These are phyloP conservation scores for Fusarium transvaalense DNA, from an alignment of 2,329 filamentous ascomycete genomes.

Conservation along the genomic window DNA sequence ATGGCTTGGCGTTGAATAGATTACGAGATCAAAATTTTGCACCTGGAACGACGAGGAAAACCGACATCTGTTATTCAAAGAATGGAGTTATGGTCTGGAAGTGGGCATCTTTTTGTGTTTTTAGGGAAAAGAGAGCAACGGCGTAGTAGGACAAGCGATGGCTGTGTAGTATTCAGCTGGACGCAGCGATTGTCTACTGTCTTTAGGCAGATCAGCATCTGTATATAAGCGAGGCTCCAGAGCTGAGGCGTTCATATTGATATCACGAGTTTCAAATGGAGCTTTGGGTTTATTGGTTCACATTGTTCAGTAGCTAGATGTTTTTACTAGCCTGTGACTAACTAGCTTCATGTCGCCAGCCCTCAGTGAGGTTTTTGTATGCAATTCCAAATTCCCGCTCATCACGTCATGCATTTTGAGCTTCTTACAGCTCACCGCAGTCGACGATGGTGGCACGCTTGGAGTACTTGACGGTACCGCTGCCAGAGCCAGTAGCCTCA, in stretches of 20 bases:
- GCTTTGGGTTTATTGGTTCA: slow-evolving; percentile 35
- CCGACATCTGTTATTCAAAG: slow-evolving; percentile 14
- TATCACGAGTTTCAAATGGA: not conserved
- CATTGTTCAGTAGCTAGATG: slow-evolving; percentile 39
- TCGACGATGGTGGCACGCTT: slow-evolving; percentile 70
- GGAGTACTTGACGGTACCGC: slow-evolving; percentile 69
- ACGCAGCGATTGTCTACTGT: slow-evolving; percentile 14
- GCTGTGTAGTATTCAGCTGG: slow-evolving; percentile 24
- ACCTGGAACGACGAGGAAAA: slow-evolving; percentile 4
- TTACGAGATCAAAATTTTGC: slow-evolving; percentile 9
- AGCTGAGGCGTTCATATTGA: slow-evolving; percentile 7
- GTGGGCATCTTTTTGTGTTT: slow-evolving; percentile 30
- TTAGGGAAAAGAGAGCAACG: slow-evolving; percentile 41
- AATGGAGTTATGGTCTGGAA: slow-evolving; percentile 44
- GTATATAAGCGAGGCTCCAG: not conserved
- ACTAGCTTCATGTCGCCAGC: slow-evolving; percentile 35
- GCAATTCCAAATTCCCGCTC: slow-evolving; percentile 32
- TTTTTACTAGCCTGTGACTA: slow-evolving; percentile 32
- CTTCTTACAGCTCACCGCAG: slow-evolving; percentile 62
- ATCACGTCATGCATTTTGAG: slow-evolving; percentile 14
- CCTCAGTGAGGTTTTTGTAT: slow-evolving; percentile 40
- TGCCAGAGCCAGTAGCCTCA: slow-evolving; percentile 69
- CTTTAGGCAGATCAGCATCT: slow-evolving; percentile 6
- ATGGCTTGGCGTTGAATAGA: slow-evolving; percentile 74
- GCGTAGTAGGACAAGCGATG: slow-evolving; percentile 42